Conservation (phyloP, 2,329 filamentous ascomycete species). For the Emergomyces orientalis region DNA sequence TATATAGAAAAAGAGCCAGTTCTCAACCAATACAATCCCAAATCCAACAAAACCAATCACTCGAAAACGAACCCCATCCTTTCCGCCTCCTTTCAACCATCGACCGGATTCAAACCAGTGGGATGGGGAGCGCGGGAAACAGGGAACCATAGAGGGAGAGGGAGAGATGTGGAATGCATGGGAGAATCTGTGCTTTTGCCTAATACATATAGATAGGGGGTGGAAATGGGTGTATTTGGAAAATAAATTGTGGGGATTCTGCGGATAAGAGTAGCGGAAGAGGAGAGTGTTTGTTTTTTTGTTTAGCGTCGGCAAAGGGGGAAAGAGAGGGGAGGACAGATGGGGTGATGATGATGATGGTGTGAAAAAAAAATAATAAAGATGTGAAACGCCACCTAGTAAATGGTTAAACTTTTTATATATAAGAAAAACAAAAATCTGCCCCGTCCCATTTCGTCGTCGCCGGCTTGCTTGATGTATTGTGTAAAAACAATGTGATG, state of each 20-base stretch:
- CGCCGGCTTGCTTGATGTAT: neutral
- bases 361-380: neutral
- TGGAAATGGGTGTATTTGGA: neutral
- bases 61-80: neutral
- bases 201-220: neutral
- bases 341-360: no score
- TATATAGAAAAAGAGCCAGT: neutral
- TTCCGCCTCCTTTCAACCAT: neutral
- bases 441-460: neutral
- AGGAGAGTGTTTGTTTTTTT: neutral
- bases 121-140: neutral
- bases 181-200: neutral
- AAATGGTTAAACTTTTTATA: neutral
- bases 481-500: neutral
- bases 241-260: neutral
- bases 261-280: neutral
- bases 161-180: neutral
- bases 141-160: neutral
- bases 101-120: neutral
- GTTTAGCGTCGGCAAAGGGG: neutral
- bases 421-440: neutral
- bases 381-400: neutral
- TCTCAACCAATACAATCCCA: neutral
- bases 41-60: neutral
- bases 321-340: neutral